Conservation (phyloP, 2,329 filamentous ascomycete genomes). For the Penicillium polonicum region DNA sequence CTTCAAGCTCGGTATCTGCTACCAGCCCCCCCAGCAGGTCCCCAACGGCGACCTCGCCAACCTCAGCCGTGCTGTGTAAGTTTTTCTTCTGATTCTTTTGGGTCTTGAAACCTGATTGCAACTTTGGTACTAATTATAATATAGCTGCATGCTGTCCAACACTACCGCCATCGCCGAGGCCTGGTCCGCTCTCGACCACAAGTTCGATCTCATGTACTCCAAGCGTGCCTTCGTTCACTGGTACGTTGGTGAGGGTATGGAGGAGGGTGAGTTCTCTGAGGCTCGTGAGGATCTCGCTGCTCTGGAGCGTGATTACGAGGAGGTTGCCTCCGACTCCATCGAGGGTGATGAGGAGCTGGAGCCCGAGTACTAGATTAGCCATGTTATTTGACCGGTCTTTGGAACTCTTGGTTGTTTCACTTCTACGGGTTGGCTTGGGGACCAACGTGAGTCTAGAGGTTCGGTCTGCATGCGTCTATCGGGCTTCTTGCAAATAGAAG, state of each 20-base stretch:
- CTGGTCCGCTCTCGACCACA: conserved; percentile 92
- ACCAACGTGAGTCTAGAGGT: conserved; percentile 23
- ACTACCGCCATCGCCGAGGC: conserved; percentile 98
- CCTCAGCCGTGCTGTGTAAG: conserved; percentile 96
- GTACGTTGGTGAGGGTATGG: conserved; percentile 99
- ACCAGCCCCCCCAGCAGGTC: conserved; percentile 93
- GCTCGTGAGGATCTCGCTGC: conserved; percentile 97
- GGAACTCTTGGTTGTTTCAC: conserved; percentile 19
- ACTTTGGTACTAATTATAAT: conserved; percentile 25
- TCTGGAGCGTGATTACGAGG: conserved; percentile 97
- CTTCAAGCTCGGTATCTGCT: conserved; percentile 99
- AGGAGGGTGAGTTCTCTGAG: conserved; percentile 99
- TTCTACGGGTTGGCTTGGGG: conserved; percentile 25
- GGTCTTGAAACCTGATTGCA: conserved; percentile 12
- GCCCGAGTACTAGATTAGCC: conserved; percentile 76
- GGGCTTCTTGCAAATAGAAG: conserved; percentile 39
- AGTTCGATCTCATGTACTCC: conserved; percentile 99
- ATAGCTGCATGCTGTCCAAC: conserved; percentile 86
- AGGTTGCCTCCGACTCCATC: conserved; percentile 92
- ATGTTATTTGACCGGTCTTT: conserved; percentile 21
- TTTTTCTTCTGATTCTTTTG: conserved; percentile 30
- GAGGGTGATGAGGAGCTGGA: conserved; percentile 75
- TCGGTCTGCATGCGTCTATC: conserved; percentile 27
- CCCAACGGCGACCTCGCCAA: conserved; percentile 96
- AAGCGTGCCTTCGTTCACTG: conserved; percentile 99